Evolutionary conservation across 495 filamentous ascomycete species (phyloP).

Genomic region (Talaromyces stipitatus): DNA sequence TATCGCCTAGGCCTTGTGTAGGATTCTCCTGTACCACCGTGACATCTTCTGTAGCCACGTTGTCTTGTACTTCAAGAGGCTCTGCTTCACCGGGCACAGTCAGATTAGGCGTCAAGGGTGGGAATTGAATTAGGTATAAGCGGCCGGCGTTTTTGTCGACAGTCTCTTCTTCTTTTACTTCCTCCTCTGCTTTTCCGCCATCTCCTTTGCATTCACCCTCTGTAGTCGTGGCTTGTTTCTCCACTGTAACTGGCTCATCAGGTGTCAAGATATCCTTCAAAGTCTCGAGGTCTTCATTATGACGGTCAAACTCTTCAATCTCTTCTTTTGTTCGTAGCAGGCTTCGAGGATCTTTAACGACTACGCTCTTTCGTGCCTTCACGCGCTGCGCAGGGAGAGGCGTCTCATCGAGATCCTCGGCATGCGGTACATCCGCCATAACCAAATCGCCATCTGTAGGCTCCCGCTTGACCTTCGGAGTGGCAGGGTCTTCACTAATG

Average conservation of each 20-base stretch:
- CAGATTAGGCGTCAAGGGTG: constrained; percentile 46
- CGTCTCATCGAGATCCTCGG: constrained; percentile 25
- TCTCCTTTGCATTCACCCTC: constrained; percentile 9
- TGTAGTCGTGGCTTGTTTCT: constrained; percentile 9
- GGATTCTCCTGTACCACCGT: constrained; percentile 3
- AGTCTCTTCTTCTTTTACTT: constrained; percentile 16
- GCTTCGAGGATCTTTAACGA: constrained; percentile 24
- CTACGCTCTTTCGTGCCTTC: constrained; percentile 26
- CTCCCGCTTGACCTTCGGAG: constrained; percentile 34
- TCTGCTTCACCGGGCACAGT: constrained; percentile 18
- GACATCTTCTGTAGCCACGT: constrained; percentile 3
- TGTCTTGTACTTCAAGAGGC: constrained; percentile 10
- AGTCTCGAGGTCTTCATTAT: constrained; percentile 29
- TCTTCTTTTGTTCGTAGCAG: constrained; percentile 38
- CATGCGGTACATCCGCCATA: constrained; percentile 27
- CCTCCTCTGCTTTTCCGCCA: constrained; percentile 10
- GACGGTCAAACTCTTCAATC: constrained; percentile 39
- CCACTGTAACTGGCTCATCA: constrained; percentile 11
- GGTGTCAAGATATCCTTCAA: constrained; percentile 28
- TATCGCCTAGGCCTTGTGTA: constrained; percentile 4
- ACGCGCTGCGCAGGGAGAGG: constrained; percentile 30
- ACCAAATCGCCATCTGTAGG: constrained; percentile 31
- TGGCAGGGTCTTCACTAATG: constrained; percentile 22
- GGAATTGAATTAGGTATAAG: constrained; percentile 49
- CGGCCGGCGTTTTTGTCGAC: constrained; percentile 30